phyloP scores from a whole-genome alignment of 805 yeast genomes.

The Kuraishia molischiana region DNA sequence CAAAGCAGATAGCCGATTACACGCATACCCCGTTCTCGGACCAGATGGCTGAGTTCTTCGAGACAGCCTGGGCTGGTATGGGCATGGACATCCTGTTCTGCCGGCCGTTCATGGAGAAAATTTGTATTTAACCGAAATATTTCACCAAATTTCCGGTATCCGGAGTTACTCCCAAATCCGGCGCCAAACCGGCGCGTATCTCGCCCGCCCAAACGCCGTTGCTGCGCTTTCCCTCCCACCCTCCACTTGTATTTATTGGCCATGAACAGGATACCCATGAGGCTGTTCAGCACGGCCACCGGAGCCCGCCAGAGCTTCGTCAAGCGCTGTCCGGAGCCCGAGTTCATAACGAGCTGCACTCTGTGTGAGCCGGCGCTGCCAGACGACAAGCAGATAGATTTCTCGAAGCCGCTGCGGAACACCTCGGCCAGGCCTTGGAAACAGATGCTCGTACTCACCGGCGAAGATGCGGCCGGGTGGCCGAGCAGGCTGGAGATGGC shows the following conservation, averaged over 20 bases:
- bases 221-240: too few species aligned
- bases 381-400: constrained; percentile 28
- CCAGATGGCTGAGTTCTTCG: constrained; percentile 3
- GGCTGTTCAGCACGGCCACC: neutral
- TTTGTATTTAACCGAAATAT: neutral
- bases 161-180: too few species aligned
- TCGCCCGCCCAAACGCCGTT: too few species aligned
- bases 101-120: constrained; percentile 1
- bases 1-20: constrained; percentile 1
- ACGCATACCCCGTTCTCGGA: constrained; percentile 1
- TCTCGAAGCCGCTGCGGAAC: constrained; percentile 26
- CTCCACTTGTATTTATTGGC: too few species aligned
- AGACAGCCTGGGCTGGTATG: constrained; percentile 2
- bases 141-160: too few species aligned
- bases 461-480: constrained; percentile 31
- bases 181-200: too few species aligned
- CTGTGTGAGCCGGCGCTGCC: constrained; percentile 40
- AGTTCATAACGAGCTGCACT: constrained; percentile 53
- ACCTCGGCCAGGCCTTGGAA: constrained; percentile 45
- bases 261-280: too few species aligned
- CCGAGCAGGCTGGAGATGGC: constrained; percentile 40
- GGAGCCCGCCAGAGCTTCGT: constrained; percentile 4
- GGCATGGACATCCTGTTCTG: constrained; percentile 1
- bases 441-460: constrained; percentile 44
- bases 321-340: constrained; percentile 38